These are phyloP conservation scores for Eleusine indica DNA, from an alignment of 176 grass and related monocot genomes.

Conservation along the genomic window DNA sequence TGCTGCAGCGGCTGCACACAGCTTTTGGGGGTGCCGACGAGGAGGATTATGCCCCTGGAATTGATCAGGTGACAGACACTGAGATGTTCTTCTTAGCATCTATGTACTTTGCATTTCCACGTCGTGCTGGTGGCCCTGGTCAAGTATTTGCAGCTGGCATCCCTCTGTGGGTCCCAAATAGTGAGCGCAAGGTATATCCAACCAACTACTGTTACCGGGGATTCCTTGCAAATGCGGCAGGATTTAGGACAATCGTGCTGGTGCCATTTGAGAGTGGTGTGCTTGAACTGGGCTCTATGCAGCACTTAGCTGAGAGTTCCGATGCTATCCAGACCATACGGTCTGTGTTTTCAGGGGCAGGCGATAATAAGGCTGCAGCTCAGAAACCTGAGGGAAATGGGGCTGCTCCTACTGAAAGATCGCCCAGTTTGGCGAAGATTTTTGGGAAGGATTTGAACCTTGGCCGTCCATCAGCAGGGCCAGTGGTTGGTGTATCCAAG, in stretches of 20 bases:
- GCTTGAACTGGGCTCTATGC: conserved; percentile 89
- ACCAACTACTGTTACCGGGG: conserved; percentile 89
- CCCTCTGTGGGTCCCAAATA: conserved; percentile 77
- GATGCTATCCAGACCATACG: conserved; percentile 68
- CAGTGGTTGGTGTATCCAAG: conserved; percentile 46
- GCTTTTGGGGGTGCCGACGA: conserved; percentile 75
- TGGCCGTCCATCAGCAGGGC: conserved; percentile 43
- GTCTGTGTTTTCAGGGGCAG: conserved; percentile 64
- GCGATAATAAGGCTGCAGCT: conserved; percentile 20
- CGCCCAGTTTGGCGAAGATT: conserved; percentile 67
- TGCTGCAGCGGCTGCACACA: conserved; percentile 71
- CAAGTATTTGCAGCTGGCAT: conserved; percentile 64
- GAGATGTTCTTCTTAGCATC: conserved; percentile 95
- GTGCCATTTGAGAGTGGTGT: conserved; percentile 90
- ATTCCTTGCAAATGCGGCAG: conserved; percentile 64
- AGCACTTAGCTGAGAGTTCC: conserved; percentile 60
- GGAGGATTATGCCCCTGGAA: conserved; percentile 79
- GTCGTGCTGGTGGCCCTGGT: conserved; percentile 71
- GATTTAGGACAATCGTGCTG: conserved; percentile 80
- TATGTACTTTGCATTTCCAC: conserved; percentile 96
- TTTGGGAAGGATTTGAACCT: conserved; percentile 97
- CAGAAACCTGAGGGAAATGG: conserved; percentile 69
- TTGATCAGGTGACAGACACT: conserved; percentile 88
- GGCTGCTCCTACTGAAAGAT: conserved; percentile 36
- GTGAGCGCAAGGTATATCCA: conserved; percentile 50